Conservation (phyloP, 345 rosid species). For the Gossypium mustelinum region DNA sequence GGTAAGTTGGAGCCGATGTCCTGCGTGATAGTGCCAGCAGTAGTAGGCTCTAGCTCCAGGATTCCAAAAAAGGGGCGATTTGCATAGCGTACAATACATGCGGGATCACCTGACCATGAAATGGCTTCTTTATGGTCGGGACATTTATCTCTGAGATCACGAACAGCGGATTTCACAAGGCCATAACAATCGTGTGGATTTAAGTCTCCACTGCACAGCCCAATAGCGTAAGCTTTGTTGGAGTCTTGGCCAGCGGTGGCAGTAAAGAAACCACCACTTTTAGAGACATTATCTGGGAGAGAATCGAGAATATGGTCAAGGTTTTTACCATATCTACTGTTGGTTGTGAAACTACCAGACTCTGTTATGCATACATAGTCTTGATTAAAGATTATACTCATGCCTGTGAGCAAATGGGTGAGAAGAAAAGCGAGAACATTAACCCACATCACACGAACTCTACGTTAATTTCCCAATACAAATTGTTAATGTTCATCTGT, state of each 20-base stretch:
- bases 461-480: no score
- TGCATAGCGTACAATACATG: conserved; percentile 14
- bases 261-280: conserved; percentile 20
- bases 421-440: no score
- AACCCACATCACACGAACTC: no score
- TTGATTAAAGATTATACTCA: no score
- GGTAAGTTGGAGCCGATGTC: conserved; percentile 11
- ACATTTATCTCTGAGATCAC: conserved; percentile 13
- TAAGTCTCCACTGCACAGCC: conserved; percentile 26
- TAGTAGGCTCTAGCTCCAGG: conserved; percentile 18
- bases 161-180: neutral
- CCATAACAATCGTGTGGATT: neutral
- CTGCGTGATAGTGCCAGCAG: neutral
- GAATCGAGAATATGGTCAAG: conserved; percentile 13
- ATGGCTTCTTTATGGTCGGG: conserved; percentile 20
- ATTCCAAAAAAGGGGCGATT: conserved; percentile 7
- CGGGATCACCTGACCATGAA: neutral
- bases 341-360: conserved; percentile 18
- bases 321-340: conserved; percentile 17
- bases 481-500: no score
- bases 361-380: no score
- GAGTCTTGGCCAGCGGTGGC: conserved; percentile 7
- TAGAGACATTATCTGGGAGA: neutral
- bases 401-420: no score
- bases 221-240: conserved; percentile 18